A percentile compares a stretch with the other conserved stretches of the same genome.
phyloP scores from a whole-genome alignment of 495 filamentous ascomycete species.

The Umbilicaria muhlenbergii region DNA sequence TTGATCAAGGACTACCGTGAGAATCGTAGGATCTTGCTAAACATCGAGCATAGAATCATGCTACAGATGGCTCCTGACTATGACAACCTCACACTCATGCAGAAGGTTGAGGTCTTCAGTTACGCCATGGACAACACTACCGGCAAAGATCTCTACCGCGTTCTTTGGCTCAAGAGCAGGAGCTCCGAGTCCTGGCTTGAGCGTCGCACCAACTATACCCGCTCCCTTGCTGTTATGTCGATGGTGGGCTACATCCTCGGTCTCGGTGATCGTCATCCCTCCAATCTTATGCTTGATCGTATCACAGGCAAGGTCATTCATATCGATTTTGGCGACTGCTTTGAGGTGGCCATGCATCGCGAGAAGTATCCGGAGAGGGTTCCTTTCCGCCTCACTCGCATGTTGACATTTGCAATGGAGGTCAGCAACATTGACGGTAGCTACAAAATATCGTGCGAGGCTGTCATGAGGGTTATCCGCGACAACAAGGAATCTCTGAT shows the following conservation, averaged over 20 bases:
- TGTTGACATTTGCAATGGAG: conserved; percentile 99
- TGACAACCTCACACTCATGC: conserved; percentile 96
- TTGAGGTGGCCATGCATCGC: conserved; percentile 98
- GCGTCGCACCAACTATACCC: conserved; percentile 91
- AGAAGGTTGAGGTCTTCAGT: conserved; percentile 98
- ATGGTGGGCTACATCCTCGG: conserved; percentile 99
- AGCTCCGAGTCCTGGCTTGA: conserved; percentile 96
- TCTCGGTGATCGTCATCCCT: conserved; percentile 89
- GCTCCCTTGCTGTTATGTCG: conserved; percentile 97
- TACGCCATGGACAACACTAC: conserved; percentile 99
- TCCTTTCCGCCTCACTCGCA: conserved; percentile 91
- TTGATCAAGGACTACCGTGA: conserved; percentile 96
- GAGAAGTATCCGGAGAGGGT: conserved; percentile 98
- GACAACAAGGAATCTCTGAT: conserved; percentile 97
- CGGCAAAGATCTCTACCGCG: conserved; percentile 93
- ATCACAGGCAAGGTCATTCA: conserved; percentile 93
- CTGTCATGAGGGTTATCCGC: conserved; percentile 91
- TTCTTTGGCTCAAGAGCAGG: conserved; percentile 97
- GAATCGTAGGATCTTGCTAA: conserved; percentile 88
- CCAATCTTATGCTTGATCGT: conserved; percentile 90
- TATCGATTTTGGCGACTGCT: conserved; percentile 98
- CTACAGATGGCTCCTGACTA: conserved; percentile 99
- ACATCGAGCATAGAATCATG: conserved; percentile 99
- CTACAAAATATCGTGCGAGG: conserved; percentile 93
- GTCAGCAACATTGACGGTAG: conserved; percentile 98